Percentiles rank a stretch among this genome's conserved stretches.
phyloP scores from a whole-genome alignment of 768 basidiomycete genomes.

The Suillus weaverae region DNA sequence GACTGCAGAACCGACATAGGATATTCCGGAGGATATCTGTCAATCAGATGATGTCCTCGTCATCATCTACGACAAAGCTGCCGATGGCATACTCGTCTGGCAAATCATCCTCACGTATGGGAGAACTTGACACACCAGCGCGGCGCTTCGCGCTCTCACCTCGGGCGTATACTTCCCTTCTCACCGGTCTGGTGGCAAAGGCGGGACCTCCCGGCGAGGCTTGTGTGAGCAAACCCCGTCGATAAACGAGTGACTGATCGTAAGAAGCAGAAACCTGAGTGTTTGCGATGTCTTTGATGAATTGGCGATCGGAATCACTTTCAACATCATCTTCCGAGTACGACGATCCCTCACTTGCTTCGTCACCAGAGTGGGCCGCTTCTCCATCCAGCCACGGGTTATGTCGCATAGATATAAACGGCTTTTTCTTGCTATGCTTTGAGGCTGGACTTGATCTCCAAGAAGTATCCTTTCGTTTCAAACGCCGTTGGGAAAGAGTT shows the following conservation, averaged over 20 bases:
- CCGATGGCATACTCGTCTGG: conserved; percentile 69
- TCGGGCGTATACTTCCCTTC: conserved; percentile 43
- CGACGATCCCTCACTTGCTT: conserved; percentile 64
- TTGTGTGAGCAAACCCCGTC: conserved; percentile 74
- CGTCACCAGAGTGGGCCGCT: conserved; percentile 81
- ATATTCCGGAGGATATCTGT: neutral
- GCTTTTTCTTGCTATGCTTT: conserved; percentile 19
- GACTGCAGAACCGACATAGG: neutral
- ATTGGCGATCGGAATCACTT: conserved; percentile 66
- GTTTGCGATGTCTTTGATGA: conserved; percentile 60
- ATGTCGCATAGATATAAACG: conserved; percentile 34
- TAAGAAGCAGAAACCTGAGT: conserved; percentile 75
- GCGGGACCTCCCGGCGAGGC: conserved; percentile 47
- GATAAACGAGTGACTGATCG: conserved; percentile 70
- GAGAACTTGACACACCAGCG: conserved; percentile 57
- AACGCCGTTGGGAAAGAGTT: conserved; percentile 30
- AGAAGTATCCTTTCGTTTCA: conserved; percentile 29
- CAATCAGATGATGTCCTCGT: conserved; percentile 57
- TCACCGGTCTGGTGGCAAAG: conserved; percentile 54
- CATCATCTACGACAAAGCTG: conserved; percentile 82
- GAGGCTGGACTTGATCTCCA: conserved; percentile 21
- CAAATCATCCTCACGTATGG: conserved; percentile 48
- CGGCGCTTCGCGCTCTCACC: conserved; percentile 32
- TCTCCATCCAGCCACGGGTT: conserved; percentile 63
- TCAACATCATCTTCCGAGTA: conserved; percentile 53